A percentile compares a stretch with the other conserved stretches of the same genome.
Conservation (phyloP, 2,329 filamentous ascomycete genomes). For the Zasmidium angulare region DNA sequence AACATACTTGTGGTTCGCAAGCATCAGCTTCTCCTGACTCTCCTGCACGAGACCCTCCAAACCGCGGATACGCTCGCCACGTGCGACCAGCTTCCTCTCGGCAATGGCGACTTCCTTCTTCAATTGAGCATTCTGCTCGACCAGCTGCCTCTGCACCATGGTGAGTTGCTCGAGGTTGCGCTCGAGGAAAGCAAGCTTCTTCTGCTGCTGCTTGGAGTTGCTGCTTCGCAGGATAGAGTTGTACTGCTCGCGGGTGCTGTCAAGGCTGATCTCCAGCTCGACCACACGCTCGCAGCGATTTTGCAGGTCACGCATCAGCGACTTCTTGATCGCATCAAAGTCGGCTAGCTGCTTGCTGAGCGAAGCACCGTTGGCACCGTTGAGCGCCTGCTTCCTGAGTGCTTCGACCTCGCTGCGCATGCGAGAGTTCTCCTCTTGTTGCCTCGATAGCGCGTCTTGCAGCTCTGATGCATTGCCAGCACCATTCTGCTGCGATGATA, state of each 20-base stretch:
- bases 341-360: slow-evolving; percentile 97
- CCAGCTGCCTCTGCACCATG: slow-evolving; percentile 93
- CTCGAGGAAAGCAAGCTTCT: slow-evolving; percentile 99
- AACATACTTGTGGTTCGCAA: slow-evolving; percentile 92
- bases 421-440: slow-evolving; percentile 77
- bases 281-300: slow-evolving; percentile 96
- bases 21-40: slow-evolving; percentile 96
- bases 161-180: slow-evolving; percentile 97
- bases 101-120: slow-evolving; percentile 99
- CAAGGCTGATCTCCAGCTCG: slow-evolving; percentile 94
- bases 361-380: slow-evolving; percentile 64
- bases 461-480: slow-evolving; percentile 56
- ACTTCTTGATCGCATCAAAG: slow-evolving; percentile 99
- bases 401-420: slow-evolving; percentile 80
- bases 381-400: slow-evolving; percentile 68
- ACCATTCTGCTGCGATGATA: slow-evolving; percentile 59
- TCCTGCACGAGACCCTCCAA: slow-evolving; percentile 90
- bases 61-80: slow-evolving; percentile 95
- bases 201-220: slow-evolving; percentile 98
- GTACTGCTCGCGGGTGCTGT: slow-evolving; percentile 97
- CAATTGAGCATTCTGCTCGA: slow-evolving; percentile 93
- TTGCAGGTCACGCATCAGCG: slow-evolving; percentile 95
- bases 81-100: slow-evolving; percentile 91
- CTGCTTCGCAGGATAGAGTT: slow-evolving; percentile 96
- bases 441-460: slow-evolving; percentile 73